Percentiles rank a stretch among this genome's conserved stretches.
These are phyloP conservation scores for Exophiala oligosperma DNA, from an alignment of 2,329 filamentous ascomycete genomes.

Conservation along the genomic window DNA sequence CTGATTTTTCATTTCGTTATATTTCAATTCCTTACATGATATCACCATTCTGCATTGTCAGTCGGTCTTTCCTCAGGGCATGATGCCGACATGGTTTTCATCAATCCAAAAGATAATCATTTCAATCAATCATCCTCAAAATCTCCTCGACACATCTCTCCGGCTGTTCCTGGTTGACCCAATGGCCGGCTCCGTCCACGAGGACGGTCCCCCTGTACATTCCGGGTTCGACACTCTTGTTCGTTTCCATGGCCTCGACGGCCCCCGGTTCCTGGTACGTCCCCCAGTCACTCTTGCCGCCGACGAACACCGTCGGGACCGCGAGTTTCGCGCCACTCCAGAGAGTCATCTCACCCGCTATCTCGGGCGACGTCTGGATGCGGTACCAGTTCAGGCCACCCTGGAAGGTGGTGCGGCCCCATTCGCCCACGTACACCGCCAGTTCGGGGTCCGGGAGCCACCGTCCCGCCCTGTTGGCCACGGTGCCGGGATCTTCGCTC, in stretches of 20 bases:
- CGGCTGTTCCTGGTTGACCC: slow-evolving; percentile 68
- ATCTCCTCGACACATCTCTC: slow-evolving; percentile 53
- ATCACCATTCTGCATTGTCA: too few relatives aligned
- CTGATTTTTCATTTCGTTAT: too few relatives aligned
- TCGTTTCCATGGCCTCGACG: slow-evolving; percentile 56
- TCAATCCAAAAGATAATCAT: too few relatives aligned
- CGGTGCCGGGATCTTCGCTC: slow-evolving; percentile 44
- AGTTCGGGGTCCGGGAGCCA: slow-evolving; percentile 64
- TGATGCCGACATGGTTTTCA: too few relatives aligned
- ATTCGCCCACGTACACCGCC: slow-evolving; percentile 61
- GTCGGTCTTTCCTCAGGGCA: too few relatives aligned
- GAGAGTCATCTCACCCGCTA: slow-evolving; percentile 54
- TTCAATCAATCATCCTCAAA: slow-evolving; percentile 40
- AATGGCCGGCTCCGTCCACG: slow-evolving; percentile 65
- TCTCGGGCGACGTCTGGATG: slow-evolving; percentile 53
- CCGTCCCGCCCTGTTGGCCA: slow-evolving; percentile 17
- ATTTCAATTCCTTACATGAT: too few relatives aligned
- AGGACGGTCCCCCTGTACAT: slow-evolving; percentile 53
- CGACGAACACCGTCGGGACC: slow-evolving; percentile 62
- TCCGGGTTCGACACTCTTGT: slow-evolving; percentile 56
- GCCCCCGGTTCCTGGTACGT: slow-evolving; percentile 67
- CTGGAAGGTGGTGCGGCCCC: slow-evolving; percentile 63
- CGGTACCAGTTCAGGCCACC: slow-evolving; percentile 69
- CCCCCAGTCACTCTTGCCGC: slow-evolving; percentile 65
- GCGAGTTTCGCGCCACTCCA: slow-evolving; percentile 63